A percentile compares a stretch with the other conserved stretches of the same genome.
Conservation (phyloP, 352 stramenopile species). For the Globisporangium canariense region DNA sequence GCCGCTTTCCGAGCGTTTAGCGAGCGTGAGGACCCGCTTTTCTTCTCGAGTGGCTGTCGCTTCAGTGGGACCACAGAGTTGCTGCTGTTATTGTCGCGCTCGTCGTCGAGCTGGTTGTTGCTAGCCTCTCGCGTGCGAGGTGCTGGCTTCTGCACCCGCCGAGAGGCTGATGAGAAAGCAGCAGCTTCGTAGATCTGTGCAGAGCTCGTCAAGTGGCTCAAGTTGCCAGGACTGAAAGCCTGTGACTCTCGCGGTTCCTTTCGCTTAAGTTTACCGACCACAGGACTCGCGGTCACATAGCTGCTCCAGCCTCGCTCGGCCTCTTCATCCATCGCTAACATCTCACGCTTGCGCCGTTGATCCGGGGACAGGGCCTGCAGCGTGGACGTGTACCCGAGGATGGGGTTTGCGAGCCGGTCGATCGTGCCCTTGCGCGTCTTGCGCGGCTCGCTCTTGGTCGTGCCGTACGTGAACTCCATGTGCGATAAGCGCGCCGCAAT, state of each 20-base stretch:
- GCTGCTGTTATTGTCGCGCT: conserved; percentile 2
- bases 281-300: background rate
- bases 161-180: background rate
- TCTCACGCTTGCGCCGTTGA: conserved; percentile 48
- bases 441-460: conserved; percentile 29
- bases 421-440: conserved; percentile 62
- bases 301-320: background rate
- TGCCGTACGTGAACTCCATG: conserved; percentile 70
- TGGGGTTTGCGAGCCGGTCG: conserved; percentile 61
- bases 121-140: background rate
- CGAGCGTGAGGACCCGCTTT: conserved; percentile 1
- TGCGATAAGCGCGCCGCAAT: conserved; percentile 34
- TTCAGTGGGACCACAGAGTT: background rate
- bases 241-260: background rate
- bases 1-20: conserved; percentile 33
- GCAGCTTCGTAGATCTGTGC: conserved; percentile 19
- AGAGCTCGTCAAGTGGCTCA: conserved; percentile 20
- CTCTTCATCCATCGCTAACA: conserved; percentile 18
- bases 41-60: background rate
- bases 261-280: background rate
- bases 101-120: conserved; percentile 25
- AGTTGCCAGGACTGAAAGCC: background rate
- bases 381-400: conserved; percentile 62
- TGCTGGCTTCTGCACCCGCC: background rate
- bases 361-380: conserved; percentile 55